phyloP scores from a whole-genome alignment of 2,329 filamentous ascomycete species.

The Botrytis galanthina region DNA sequence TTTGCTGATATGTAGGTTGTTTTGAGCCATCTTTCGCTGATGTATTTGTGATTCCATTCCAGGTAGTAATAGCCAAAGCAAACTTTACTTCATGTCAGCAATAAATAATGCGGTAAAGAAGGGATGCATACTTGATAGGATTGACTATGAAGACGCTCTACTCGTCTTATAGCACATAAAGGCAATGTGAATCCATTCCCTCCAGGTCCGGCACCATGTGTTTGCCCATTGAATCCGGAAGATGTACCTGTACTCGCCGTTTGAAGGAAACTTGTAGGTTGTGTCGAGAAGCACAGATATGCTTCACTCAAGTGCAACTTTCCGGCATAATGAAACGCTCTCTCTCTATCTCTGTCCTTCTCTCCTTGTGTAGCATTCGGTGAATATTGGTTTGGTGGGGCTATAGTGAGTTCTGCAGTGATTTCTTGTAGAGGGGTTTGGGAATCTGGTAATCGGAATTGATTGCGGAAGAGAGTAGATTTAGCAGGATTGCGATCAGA shows the following conservation, averaged over 20 bases:
- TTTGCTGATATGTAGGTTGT: slow-evolving; percentile 60
- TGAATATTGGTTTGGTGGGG: slow-evolving; percentile 50
- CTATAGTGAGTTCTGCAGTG: slow-evolving; percentile 89
- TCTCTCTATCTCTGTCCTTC: slow-evolving; percentile 61
- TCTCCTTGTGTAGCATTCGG: slow-evolving; percentile 66
- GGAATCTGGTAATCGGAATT: slow-evolving; percentile 90
- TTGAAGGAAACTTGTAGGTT: slow-evolving; percentile 80
- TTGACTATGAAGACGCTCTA: slow-evolving; percentile 90
- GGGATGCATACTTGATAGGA: slow-evolving; percentile 63
- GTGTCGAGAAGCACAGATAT: slow-evolving; percentile 95
- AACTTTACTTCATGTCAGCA: slow-evolving; percentile 53
- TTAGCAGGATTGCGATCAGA: slow-evolving; percentile 84
- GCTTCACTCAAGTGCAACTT: slow-evolving; percentile 92
- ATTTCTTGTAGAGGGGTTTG: slow-evolving; percentile 96
- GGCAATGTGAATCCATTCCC: slow-evolving; percentile 96
- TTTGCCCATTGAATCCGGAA: slow-evolving; percentile 85
- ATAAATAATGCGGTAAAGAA: not conserved
- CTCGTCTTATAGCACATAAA: slow-evolving; percentile 83
- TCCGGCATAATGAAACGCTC: slow-evolving; percentile 85
- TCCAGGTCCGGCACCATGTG: slow-evolving; percentile 85
- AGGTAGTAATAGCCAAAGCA: slow-evolving; percentile 89
- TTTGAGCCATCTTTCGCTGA: slow-evolving; percentile 45
- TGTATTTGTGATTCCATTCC: slow-evolving; percentile 71
- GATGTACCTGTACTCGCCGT: slow-evolving; percentile 77
- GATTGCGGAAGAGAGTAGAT: slow-evolving; percentile 86